Conservation (phyloP, 2,329 filamentous ascomycete genomes). For the Calonectria henricotiae region DNA sequence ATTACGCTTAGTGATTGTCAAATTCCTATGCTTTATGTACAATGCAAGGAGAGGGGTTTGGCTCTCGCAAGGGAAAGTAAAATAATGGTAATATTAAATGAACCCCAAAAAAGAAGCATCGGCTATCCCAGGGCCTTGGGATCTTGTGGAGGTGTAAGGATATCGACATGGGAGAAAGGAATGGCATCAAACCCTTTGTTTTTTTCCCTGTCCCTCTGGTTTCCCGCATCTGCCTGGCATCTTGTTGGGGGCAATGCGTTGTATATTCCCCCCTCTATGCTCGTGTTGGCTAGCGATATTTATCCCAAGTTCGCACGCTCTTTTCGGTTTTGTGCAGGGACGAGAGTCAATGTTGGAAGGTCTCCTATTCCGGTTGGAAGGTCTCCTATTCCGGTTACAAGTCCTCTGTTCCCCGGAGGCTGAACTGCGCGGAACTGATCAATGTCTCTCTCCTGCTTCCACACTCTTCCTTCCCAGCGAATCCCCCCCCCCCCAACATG, state of each 20-base stretch:
- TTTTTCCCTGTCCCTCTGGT: slow-evolving; percentile 1
- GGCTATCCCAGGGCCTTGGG: slow-evolving; percentile 19
- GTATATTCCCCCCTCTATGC: not conserved
- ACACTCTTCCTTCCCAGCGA: slow-evolving; percentile 6
- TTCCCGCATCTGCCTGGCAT: slow-evolving; percentile 21
- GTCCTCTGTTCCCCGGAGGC: not conserved
- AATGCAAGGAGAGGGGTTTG: slow-evolving; percentile 1
- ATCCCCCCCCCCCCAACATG: slow-evolving; percentile 6
- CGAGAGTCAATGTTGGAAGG: slow-evolving; percentile 20
- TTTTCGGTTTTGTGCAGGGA: slow-evolving; percentile 16
- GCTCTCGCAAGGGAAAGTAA: slow-evolving; percentile 7
- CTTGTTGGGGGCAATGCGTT: not conserved
- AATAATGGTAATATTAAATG: slow-evolving; percentile 10
- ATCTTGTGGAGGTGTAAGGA: slow-evolving; percentile 19
- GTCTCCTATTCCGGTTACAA: slow-evolving; percentile 18
- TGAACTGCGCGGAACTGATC: slow-evolving; percentile 13
- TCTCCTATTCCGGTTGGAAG: slow-evolving; percentile 17
- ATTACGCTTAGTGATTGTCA: slow-evolving; percentile 19
- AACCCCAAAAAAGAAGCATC: slow-evolving; percentile 26
- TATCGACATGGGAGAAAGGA: slow-evolving; percentile 14
- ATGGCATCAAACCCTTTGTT: slow-evolving; percentile 15
- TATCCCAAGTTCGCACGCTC: slow-evolving; percentile 3
- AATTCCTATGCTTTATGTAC: slow-evolving; percentile 11
- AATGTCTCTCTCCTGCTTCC: slow-evolving; percentile 26
- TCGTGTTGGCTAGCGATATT: not conserved